Evolutionary conservation across 2,329 filamentous ascomycete genomes (phyloP), one percentile per base, ranked within the genome.

Genomic region (Xylariaceae sp.): DNA sequence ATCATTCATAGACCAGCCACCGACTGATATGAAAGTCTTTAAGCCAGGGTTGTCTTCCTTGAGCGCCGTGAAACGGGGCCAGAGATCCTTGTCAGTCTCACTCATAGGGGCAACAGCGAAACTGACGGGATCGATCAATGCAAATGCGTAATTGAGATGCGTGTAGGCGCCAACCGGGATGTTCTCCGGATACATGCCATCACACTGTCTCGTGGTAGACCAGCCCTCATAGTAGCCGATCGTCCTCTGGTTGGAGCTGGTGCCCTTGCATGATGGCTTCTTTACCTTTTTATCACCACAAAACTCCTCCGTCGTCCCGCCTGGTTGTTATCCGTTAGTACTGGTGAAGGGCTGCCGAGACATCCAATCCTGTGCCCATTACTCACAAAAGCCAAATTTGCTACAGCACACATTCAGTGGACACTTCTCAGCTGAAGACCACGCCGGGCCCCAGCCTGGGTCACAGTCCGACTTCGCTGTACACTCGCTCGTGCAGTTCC

Each of bases 171-270:
- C 31, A 3, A 67, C 4, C 34, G 57, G 44, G 23, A 67, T 17
- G 58, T 69, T 44, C 33, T 67, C 60, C 0, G 61, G 63, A 0
- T 14, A 8, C 0, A 58, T 49, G 3, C 24, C 8, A 7, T 61
- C 50, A 48, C 72, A 74, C 5, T 34, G 7, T 2, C 67, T 48
- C 0, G 55, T 62, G 6, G 33, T 41, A 1, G 60, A 55, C 71
- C 71, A 76, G 3, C 56, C 37, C 56, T 76, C 71, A 55, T 75
- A 77, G 52, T 75, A 76, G 1, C 74, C 74, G 16, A 75, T 69
- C 1, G 58, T 55, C 17, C 53, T 60, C 45, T 57, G 44, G 39
- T 8, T 50, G 6, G 21, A 33, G 2, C 3, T 44, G 2, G 4
- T 4, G 1, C 37, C 21, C 3, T 11, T 9, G 7, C 50, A 53